Percentiles rank a stretch among this genome's conserved stretches.
phyloP scores from a whole-genome alignment of 1,139 yeast genomes.

The Taiozyma onychis region DNA sequence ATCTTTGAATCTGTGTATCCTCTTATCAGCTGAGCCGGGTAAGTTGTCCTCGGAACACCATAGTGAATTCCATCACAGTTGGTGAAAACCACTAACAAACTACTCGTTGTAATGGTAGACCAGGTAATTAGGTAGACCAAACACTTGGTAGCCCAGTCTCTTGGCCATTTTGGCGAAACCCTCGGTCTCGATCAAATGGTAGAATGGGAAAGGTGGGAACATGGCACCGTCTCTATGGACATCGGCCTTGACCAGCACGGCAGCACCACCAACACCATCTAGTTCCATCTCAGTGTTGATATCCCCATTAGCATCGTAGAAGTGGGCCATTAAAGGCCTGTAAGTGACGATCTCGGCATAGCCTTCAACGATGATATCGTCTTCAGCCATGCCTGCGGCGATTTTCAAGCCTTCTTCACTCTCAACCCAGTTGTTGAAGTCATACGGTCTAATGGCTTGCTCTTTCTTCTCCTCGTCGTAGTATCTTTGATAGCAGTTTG shows the following conservation, averaged over 20 bases:
- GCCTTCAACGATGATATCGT: slow-evolving; percentile 90
- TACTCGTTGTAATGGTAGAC: slow-evolving; percentile 81
- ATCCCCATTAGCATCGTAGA: slow-evolving; percentile 63
- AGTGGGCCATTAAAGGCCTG: slow-evolving; percentile 92
- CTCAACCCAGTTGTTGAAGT: slow-evolving; percentile 95
- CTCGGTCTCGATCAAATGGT: slow-evolving; percentile 94
- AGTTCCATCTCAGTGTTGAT: slow-evolving; percentile 61
- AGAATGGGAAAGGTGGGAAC: slow-evolving; percentile 98
- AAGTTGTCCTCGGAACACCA: background rate
- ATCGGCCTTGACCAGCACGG: slow-evolving; percentile 90
- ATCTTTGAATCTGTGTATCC: background rate
- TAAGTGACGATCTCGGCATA: slow-evolving; percentile 90
- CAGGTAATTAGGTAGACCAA: slow-evolving; percentile 89
- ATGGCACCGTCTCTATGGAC: slow-evolving; percentile 98
- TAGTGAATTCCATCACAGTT: too few species aligned
- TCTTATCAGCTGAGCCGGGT: background rate
- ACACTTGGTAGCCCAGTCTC: slow-evolving; percentile 84
- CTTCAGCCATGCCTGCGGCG: slow-evolving; percentile 69
- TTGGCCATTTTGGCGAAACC: slow-evolving; percentile 99
- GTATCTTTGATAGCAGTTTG: slow-evolving; percentile 87
- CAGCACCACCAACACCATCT: slow-evolving; percentile 98
- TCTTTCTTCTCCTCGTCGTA: slow-evolving; percentile 50
- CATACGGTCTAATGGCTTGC: slow-evolving; percentile 78
- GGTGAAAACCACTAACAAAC: too few species aligned
- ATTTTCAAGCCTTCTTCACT: slow-evolving; percentile 76